Evolutionary conservation across 768 basidiomycete genomes (phyloP), one percentile per base, ranked within the genome.

Genomic region (Suillus weaverae): DNA sequence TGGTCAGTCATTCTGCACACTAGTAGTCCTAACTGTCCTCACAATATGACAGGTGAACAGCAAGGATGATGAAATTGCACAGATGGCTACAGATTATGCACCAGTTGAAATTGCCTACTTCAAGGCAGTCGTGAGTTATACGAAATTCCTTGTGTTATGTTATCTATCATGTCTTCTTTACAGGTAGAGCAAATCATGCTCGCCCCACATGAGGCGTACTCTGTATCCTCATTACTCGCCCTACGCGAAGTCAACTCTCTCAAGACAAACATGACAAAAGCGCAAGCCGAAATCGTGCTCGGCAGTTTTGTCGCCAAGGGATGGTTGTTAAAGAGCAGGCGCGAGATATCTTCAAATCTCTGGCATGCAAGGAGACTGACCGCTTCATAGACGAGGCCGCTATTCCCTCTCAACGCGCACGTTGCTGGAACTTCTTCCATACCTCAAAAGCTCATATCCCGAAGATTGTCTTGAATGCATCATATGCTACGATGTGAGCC

Each of bases 171-270:
- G n/a, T 16, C 16, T 41, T 26, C 57, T 35, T 26, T 30, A 5
- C 69, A 96, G 94, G 83, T 96, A 46, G 91, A 95, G 70, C 89
- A 91, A 76, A 95, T 97, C 69, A 90, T 95, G 85, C 81, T 89
- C 20, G 91, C 94, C 8, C 87, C 91, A 7, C 82, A 83, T 48
- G 86, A 89, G 71, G 79, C 89, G 0, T 97, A 83, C 73, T 94
- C 89, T 20, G 83, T 94, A 13, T 89, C 91, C 0, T 92, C 92
- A 5, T 77, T 92, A 32, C 88, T 86, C 3, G 93, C 92, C 0
- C 78, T 94, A 48, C 86, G 92, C 54, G 89, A 92, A 75, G 84
- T 88, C 16, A 82, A 79, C 64, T 72, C 79, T 36, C 78, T 92
- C 53, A 88, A 86, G 61, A 70, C 77, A 5, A 89, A 80, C 66